Evolutionary conservation across 768 basidiomycete species (phyloP).

Genomic region (Auricularia sp.): DNA sequence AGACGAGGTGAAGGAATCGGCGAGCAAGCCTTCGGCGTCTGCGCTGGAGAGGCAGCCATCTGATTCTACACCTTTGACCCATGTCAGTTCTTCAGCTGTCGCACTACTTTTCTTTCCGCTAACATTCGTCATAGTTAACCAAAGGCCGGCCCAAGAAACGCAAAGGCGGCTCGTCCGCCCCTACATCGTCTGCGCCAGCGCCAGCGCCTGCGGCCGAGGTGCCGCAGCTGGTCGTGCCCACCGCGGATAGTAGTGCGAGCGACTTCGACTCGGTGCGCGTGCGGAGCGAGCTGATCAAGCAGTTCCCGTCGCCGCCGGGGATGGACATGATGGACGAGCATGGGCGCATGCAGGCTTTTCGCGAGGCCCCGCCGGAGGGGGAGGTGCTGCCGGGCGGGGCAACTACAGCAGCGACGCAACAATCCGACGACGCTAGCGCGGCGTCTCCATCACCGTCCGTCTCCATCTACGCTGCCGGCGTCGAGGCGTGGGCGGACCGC

Average conservation of each 20-base stretch:
- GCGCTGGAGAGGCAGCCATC: slow-evolving; percentile 30
- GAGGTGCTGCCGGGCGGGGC: slow-evolving; percentile 15
- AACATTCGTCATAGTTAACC: slow-evolving; percentile 46
- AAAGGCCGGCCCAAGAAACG: slow-evolving; percentile 65
- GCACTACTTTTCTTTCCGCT: slow-evolving; percentile 21
- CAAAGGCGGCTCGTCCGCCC: slow-evolving; percentile 29
- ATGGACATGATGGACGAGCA: neutral
- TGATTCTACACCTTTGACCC: slow-evolving; percentile 59
- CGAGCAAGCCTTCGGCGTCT: neutral
- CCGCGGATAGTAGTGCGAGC: neutral
- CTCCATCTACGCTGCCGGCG: neutral
- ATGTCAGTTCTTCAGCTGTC: slow-evolving; percentile 62
- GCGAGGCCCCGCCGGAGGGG: neutral
- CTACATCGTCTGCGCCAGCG: neutral
- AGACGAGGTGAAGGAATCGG: too few species aligned
- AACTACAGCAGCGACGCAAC: slow-evolving; percentile 13
- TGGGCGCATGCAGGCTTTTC: neutral
- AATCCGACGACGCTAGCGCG: neutral
- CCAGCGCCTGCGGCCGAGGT: neutral
- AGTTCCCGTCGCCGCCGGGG: neutral
- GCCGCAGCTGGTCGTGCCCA: neutral
- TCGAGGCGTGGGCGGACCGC: slow-evolving; percentile 21
- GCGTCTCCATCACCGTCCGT: neutral
- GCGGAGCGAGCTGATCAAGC: neutral
- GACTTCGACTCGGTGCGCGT: slow-evolving; percentile 3